These are phyloP conservation scores for Phoma herbarum DNA, from an alignment of 2,329 filamentous ascomycete species.

Conservation along the genomic window DNA sequence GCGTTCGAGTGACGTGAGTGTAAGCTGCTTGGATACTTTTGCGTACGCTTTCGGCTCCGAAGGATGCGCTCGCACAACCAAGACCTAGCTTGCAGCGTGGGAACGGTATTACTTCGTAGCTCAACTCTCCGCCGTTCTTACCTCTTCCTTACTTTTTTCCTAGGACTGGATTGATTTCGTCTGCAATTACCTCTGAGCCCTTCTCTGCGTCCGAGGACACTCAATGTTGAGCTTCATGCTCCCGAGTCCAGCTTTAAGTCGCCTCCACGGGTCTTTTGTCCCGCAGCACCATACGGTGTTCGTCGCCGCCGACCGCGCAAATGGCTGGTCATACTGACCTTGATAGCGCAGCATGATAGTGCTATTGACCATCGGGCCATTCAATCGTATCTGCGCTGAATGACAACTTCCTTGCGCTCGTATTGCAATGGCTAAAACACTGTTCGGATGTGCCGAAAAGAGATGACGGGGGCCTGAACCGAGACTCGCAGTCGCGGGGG, in stretches of 20 bases:
- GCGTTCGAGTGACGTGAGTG: background rate
- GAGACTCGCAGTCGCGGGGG: slow-evolving; percentile 1
- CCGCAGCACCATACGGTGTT: background rate
- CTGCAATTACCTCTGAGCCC: background rate
- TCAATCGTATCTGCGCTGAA: background rate
- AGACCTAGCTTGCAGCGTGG: background rate
- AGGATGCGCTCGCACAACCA: background rate
- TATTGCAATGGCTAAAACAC: background rate
- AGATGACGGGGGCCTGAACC: background rate
- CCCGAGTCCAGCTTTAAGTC: background rate
- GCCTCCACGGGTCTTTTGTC: background rate
- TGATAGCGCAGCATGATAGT: background rate
- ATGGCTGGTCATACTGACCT: no score
- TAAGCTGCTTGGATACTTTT: background rate
- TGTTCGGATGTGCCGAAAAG: background rate
- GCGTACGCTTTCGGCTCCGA: background rate
- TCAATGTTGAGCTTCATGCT: background rate
- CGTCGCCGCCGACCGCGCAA: background rate
- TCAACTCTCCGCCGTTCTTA: background rate
- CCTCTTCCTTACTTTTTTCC: background rate
- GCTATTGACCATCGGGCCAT: background rate
- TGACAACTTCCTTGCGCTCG: background rate
- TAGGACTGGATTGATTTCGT: background rate
- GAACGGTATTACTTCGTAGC: background rate
- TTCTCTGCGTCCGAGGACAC: background rate